Conservation (phyloP, 202 grass and related monocot genomes). For the Brachypodium distachyon region DNA sequence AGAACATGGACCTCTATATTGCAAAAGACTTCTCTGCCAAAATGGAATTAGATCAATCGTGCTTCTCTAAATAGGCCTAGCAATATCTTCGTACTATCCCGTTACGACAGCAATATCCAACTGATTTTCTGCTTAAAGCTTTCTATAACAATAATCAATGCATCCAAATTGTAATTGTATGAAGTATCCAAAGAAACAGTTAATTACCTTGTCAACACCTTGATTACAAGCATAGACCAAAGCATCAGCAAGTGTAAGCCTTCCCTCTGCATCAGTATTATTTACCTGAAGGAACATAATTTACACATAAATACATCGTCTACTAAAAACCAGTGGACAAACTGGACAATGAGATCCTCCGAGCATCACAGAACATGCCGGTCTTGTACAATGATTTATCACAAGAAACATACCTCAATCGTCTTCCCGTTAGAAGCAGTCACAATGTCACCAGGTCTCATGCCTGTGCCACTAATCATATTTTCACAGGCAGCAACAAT, state of each 20-base stretch:
- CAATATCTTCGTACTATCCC: too few species aligned
- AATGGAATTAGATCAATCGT: not conserved
- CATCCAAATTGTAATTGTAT: not conserved
- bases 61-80: not conserved
- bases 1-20: not conserved
- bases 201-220: constrained; percentile 87
- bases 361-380: not conserved
- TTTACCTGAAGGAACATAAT: constrained; percentile 56
- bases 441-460: constrained; percentile 97
- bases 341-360: not conserved
- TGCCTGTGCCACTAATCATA: constrained; percentile 99
- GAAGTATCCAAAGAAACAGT: not conserved
- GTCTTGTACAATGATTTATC: not conserved
- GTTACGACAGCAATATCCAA: not conserved
- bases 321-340: not conserved
- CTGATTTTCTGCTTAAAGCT: not conserved
- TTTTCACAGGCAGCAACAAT: constrained; percentile 99
- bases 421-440: constrained; percentile 98
- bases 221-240: constrained; percentile 96
- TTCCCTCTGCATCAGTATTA: constrained; percentile 97
- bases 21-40: not conserved
- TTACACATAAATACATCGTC: not conserved
- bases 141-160: not conserved
- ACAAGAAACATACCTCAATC: constrained; percentile 60
- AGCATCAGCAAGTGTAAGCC: constrained; percentile 95